Evolutionary conservation across 352 stramenopile species (phyloP).

Genomic region (Phytopythium vexans): DNA sequence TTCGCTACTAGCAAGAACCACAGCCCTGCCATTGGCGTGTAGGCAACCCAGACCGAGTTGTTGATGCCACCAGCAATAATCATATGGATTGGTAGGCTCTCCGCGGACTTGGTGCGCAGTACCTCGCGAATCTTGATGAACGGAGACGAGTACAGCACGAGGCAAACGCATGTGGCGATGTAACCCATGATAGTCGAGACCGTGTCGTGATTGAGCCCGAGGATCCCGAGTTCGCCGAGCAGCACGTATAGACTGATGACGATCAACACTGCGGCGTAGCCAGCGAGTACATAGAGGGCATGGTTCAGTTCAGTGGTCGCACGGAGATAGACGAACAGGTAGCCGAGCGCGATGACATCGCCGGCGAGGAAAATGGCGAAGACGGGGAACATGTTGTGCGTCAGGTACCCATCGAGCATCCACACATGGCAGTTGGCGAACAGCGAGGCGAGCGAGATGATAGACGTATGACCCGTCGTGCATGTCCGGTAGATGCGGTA

Average conservation of each 20-base stretch:
- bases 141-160: slow-evolving; percentile 54
- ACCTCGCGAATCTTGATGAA: slow-evolving; percentile 49
- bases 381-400: slow-evolving; percentile 31
- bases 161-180: slow-evolving; percentile 27
- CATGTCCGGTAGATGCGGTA: slow-evolving; percentile 40
- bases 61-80: slow-evolving; percentile 46
- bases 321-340: slow-evolving; percentile 23
- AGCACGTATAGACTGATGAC: slow-evolving; percentile 39
- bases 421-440: slow-evolving; percentile 43
- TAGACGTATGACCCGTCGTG: slow-evolving; percentile 32
- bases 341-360: slow-evolving; percentile 25
- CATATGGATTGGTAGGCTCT: slow-evolving; percentile 57
- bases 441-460: slow-evolving; percentile 40
- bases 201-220: slow-evolving; percentile 23
- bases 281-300: slow-evolving; percentile 12
- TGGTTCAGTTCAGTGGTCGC: slow-evolving; percentile 19
- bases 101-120: slow-evolving; percentile 38
- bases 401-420: slow-evolving; percentile 42
- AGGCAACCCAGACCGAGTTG: slow-evolving; percentile 54
- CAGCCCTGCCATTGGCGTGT: slow-evolving; percentile 29
- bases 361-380: slow-evolving; percentile 28
- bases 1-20: slow-evolving; percentile 64
- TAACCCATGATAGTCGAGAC: slow-evolving; percentile 35
- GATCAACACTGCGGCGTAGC: slow-evolving; percentile 20
- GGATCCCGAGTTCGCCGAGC: slow-evolving; percentile 17